phyloP scores from a whole-genome alignment of 495 filamentous ascomycete species.

The Neurospora cerealis region DNA sequence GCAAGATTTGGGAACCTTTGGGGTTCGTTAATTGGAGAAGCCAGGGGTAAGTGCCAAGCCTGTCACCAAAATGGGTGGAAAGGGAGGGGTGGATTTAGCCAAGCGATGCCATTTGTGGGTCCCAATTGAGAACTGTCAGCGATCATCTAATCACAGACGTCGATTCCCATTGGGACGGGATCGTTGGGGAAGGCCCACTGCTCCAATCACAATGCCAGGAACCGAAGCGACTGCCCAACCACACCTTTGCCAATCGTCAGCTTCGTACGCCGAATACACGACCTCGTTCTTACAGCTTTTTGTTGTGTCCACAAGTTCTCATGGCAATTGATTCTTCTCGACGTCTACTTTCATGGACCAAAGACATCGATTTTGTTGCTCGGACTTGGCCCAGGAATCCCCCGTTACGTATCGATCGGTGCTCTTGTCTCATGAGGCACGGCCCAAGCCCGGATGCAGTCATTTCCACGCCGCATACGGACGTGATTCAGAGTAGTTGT shows the following conservation, averaged over 20 bases:
- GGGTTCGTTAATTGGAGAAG: constrained; percentile 7
- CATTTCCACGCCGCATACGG: neutral
- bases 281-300: constrained; percentile 9
- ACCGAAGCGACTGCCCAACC: constrained; percentile 2
- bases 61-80: neutral
- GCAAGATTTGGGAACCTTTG: neutral
- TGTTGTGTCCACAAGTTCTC: neutral
- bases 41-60: neutral
- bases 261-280: constrained; percentile 7
- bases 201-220: constrained; percentile 3
- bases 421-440: neutral
- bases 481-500: neutral
- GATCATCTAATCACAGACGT: neutral
- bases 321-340: neutral
- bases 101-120: constrained; percentile 5
- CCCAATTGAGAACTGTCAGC: neutral
- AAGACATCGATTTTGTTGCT: neutral
- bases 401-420: neutral
- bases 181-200: constrained; percentile 15
- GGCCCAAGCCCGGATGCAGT: neutral
- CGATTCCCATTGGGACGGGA: neutral
- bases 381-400: neutral
- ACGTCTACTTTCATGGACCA: neutral
- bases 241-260: constrained; percentile 12
- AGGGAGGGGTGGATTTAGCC: constrained; percentile 14